Base-by-base conservation (phyloP, 495 filamentous ascomycete genomes). In the Diplogelasinospora grovesii region DNA sequence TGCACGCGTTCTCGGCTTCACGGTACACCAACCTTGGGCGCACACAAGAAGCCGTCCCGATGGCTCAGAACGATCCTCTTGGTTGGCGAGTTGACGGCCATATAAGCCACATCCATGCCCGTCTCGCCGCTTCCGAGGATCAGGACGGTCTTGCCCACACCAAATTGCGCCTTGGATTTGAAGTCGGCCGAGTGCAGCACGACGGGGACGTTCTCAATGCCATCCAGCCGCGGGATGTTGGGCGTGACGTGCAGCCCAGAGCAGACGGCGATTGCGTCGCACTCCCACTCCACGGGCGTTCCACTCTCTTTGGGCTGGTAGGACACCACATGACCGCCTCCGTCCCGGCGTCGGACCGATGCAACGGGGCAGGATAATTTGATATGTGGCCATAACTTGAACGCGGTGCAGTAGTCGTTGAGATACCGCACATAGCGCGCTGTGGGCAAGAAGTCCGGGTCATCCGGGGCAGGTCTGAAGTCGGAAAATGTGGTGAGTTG, bases 111-210 rank as follows among this genome's bases (percentile, higher is more conserved):
- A 37, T 70, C 66, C 46, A 62, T 60, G 10, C 55, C 65, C 0
- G 68, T 69, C 43, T 71, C 68, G 3, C 66, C 68, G 24, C 46
- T 59, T 1, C 65, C 66, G 5, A 71, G 43, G 13, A 71, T 55
- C 40, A 69, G 24, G 8, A 71, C 52, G 9, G 65, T 54, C 36
- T 56, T 61, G 19, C 44, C 54, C 29, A 43, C 45, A n/a, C 50
- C 60, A 20, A 71, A 64, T 22, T 68, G 54, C 8, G 47, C 45
- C 20, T 60, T 53, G 15, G 28, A 37, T 38, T 69, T 69, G 55
- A 68, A 67, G 15, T 68, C 42, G 1, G 58, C 57, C 0, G 66
- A 71, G 42, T 71, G 64, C 19, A 64, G 43, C 2, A 57, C 53
- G 3, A 45, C 41, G 1, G 63, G 53, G 6, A 69, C 50, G 8